Conservation (phyloP, 1,284 basidiomycete species). For the Cutaneotrichosporon dermatis region DNA sequence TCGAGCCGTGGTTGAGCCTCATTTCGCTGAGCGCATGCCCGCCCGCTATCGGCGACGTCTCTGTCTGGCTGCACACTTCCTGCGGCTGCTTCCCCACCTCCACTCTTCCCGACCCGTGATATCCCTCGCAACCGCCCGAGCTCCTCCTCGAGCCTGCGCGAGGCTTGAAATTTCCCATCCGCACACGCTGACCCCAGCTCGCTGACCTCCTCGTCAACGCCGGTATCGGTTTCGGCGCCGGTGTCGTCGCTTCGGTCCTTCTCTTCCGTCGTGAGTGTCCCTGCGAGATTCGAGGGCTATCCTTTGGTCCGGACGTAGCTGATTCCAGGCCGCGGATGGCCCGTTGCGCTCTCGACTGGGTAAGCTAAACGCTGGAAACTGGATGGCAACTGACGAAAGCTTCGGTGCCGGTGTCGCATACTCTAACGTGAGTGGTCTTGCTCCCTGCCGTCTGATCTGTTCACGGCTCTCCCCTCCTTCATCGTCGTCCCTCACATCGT, state of each 20-base stretch:
- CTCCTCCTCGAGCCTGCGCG: too few species aligned
- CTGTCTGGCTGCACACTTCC: conserved; percentile 44
- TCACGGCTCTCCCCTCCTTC: conserved; percentile 75
- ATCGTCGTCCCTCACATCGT: conserved; percentile 92
- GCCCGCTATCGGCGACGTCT: too few species aligned
- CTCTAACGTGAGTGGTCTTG: conserved; percentile 49
- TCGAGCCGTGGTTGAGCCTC: too few species aligned
- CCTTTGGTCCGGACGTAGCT: too few species aligned
- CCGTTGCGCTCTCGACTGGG: conserved; percentile 86
- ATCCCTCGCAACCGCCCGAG: conserved; percentile 49
- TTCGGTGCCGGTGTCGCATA: conserved; percentile 69
- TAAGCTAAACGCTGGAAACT: conserved; percentile 52
- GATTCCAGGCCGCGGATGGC: conserved; percentile 84
- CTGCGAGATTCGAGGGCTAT: too few species aligned
- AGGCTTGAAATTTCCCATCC: neutral
- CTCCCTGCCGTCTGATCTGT: neutral
- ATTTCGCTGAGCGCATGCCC: too few species aligned
- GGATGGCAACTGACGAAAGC: too few species aligned
- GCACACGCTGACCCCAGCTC: conserved; percentile 36
- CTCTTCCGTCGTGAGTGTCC: conserved; percentile 82
- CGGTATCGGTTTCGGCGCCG: conserved; percentile 89
- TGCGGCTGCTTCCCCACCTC: too few species aligned
- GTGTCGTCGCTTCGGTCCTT: conserved; percentile 89
- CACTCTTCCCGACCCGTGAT: neutral
- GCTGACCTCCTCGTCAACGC: conserved; percentile 58